A percentile compares a stretch with the other conserved stretches of the same genome.
These are phyloP conservation scores for Erigeron philadelphicus DNA, from an alignment of 140 eudicot species.

Conservation along the genomic window DNA sequence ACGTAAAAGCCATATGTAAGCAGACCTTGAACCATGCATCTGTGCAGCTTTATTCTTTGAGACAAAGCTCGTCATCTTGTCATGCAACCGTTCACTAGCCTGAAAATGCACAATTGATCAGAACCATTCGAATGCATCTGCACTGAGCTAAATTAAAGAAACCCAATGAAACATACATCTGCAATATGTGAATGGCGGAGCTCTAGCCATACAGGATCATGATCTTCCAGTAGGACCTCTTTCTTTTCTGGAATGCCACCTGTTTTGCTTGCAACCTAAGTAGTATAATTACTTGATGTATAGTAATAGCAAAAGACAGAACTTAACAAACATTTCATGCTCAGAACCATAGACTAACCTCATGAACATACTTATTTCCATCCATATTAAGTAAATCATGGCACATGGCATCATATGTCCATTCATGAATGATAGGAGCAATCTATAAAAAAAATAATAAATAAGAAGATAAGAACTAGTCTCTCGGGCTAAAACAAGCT, in stretches of 20 bases:
- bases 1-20: constrained; percentile 10
- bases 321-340: constrained; percentile 14
- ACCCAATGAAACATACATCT: constrained; percentile 54
- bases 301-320: constrained; percentile 22
- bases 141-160: not conserved
- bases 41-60: constrained; percentile 93
- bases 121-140: constrained; percentile 19
- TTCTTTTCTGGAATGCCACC: constrained; percentile 88
- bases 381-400: constrained; percentile 87
- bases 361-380: constrained; percentile 91
- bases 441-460: constrained; percentile 39
- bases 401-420: constrained; percentile 99
- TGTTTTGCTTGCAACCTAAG: constrained; percentile 82
- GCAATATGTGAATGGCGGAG: constrained; percentile 98
- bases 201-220: constrained; percentile 98
- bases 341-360: constrained; percentile 45
- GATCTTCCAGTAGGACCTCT: constrained; percentile 96
- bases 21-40: constrained; percentile 84
- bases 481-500: no score
- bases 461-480: constrained; percentile 5
- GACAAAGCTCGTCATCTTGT: constrained; percentile 90
- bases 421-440: constrained; percentile 92
- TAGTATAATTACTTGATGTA: constrained; percentile 33
- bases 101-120: constrained; percentile 37
- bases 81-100: constrained; percentile 98